Percentiles rank a stretch among this genome's conserved stretches.
phyloP scores from a whole-genome alignment of 495 filamentous ascomycete genomes.

The Elasticomyces elasticus region DNA sequence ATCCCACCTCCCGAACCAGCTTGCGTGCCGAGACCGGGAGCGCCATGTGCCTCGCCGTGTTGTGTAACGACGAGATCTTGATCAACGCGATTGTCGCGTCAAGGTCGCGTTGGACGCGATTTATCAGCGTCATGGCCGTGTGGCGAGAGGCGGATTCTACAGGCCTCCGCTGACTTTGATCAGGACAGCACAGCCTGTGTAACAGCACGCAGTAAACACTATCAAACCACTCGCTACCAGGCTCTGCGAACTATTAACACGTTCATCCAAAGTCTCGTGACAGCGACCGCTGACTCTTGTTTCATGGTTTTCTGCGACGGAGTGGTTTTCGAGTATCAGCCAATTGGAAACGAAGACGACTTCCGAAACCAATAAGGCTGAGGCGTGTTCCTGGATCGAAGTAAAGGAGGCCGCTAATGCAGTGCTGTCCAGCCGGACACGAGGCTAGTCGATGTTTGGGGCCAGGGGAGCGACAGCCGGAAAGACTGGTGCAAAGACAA shows the following conservation, averaged over 20 bases:
- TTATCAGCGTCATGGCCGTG: too few relatives aligned
- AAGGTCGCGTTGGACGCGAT: too few relatives aligned
- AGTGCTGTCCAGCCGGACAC: background rate
- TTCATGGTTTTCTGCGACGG: background rate
- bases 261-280: background rate
- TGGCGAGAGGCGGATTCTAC: too few relatives aligned
- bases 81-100: too few relatives aligned
- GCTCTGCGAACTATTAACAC: background rate
- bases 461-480: constrained; percentile 12
- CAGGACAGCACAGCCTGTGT: too few relatives aligned
- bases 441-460: background rate
- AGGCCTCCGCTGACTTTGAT: too few relatives aligned
- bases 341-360: background rate
- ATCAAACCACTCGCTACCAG: background rate
- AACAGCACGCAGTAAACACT: too few relatives aligned
- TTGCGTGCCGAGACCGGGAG: background rate
- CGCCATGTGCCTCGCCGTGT: background rate
- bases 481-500: constrained; percentile 2
- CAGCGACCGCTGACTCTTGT: background rate
- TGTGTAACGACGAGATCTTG: too few relatives aligned
- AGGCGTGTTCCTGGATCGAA: constrained; percentile 1
- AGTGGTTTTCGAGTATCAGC: background rate
- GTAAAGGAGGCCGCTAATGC: constrained; percentile 11
- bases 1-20: background rate
- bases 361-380: background rate